phyloP scores from a whole-genome alignment of 345 rosid species.

The Arabidopsis suecica region DNA sequence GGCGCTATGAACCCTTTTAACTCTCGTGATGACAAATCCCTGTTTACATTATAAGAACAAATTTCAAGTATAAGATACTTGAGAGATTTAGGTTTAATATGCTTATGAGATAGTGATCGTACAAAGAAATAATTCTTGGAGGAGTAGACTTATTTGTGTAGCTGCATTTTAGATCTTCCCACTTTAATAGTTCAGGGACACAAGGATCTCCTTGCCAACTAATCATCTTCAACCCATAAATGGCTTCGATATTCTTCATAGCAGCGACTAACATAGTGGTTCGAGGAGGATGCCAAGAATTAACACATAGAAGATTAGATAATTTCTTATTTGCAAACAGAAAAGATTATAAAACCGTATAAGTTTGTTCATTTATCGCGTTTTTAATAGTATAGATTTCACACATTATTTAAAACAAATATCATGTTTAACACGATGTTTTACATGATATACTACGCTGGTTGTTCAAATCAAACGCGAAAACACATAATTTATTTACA shows the following conservation, averaged over 20 bases:
- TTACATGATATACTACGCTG: not conserved
- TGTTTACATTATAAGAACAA: not conserved
- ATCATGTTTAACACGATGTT: not conserved
- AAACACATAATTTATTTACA: not conserved
- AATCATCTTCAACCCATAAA: conserved; percentile 44
- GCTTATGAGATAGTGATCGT: not conserved
- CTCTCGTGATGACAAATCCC: conserved; percentile 52
- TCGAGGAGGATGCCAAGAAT: no score
- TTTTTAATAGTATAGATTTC: not conserved
- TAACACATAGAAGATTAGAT: no score
- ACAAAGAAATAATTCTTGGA: conserved; percentile 53
- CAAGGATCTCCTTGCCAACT: conserved; percentile 69
- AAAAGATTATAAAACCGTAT: no score
- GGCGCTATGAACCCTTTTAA: conserved; percentile 41
- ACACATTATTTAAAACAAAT: not conserved
- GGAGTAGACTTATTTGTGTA: conserved; percentile 29
- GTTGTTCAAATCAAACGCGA: not conserved
- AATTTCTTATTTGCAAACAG: no score
- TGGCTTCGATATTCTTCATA: conserved; percentile 39
- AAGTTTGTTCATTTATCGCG: not conserved
- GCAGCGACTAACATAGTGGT: conserved; percentile 15
- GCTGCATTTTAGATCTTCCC: conserved; percentile 57
- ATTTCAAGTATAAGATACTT: not conserved
- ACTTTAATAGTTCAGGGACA: conserved; percentile 29
- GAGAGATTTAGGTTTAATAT: not conserved